Evolutionary conservation across 805 yeast genomes (phyloP).

Genomic region (Kregervanrija fluxuum): DNA sequence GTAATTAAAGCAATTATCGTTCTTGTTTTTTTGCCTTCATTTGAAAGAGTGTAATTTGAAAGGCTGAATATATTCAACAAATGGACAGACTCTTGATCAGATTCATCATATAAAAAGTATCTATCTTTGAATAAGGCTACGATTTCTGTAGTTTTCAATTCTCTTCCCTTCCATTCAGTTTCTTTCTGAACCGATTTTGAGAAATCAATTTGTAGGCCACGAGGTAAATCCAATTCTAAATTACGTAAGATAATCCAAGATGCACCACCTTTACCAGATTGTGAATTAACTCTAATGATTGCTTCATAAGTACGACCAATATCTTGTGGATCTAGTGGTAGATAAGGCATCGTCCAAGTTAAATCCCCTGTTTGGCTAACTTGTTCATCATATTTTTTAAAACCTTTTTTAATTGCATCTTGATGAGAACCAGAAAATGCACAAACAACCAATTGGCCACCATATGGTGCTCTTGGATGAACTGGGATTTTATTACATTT

Average conservation of each 20-base stretch:
- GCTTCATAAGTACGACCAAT: slow-evolving; percentile 89
- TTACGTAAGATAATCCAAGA: slow-evolving; percentile 78
- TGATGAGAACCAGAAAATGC: slow-evolving; percentile 85
- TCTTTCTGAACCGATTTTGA: slow-evolving; percentile 61
- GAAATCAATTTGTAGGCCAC: slow-evolving; percentile 72
- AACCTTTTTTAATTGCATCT: slow-evolving; percentile 84
- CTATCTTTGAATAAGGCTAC: slow-evolving; percentile 56
- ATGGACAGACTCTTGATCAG: slow-evolving; percentile 13
- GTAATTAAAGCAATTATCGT: slow-evolving; percentile 42
- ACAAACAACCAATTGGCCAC: slow-evolving; percentile 76
- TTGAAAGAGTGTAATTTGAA: slow-evolving; percentile 22
- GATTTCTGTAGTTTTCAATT: slow-evolving; percentile 58
- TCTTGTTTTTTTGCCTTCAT: slow-evolving; percentile 31
- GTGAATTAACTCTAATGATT: slow-evolving; percentile 83
- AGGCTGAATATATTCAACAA: slow-evolving; percentile 18
- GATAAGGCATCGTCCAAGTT: slow-evolving; percentile 70
- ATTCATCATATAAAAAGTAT: slow-evolving; percentile 32
- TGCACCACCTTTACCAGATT: slow-evolving; percentile 85
- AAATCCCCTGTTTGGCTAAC: slow-evolving; percentile 26
- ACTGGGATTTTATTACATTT: slow-evolving; percentile 77
- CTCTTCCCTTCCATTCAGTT: slow-evolving; percentile 69
- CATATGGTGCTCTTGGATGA: slow-evolving; percentile 74
- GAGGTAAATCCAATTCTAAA: slow-evolving; percentile 73
- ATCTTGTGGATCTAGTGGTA: slow-evolving; percentile 80
- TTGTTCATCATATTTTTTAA: slow-evolving; percentile 38